These are phyloP conservation scores for Teratosphaeria epicoccoides DNA, from an alignment of 2,329 filamentous ascomycete genomes.

Conservation along the genomic window DNA sequence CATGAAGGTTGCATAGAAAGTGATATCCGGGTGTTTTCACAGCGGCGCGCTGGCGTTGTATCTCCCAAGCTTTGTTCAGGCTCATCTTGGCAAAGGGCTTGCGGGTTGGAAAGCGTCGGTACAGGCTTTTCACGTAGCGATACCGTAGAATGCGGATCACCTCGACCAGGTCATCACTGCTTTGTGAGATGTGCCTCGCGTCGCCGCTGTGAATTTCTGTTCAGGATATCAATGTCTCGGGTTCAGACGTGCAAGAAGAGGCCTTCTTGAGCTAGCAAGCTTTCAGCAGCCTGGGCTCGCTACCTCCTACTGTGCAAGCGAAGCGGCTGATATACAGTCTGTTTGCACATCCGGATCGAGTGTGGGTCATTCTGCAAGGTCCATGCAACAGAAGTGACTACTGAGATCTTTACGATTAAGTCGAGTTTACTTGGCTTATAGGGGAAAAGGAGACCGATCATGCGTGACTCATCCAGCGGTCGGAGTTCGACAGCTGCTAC, in stretches of 20 bases:
- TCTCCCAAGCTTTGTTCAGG: background rate
- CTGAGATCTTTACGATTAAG: too few species aligned
- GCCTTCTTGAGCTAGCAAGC: background rate
- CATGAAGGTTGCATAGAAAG: background rate
- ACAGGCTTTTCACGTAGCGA: background rate
- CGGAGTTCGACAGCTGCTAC: too few species aligned
- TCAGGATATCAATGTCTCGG: background rate
- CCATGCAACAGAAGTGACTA: too few species aligned
- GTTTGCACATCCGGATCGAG: too few species aligned
- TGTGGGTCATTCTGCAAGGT: too few species aligned
- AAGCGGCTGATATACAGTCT: background rate
- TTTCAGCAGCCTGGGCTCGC: background rate
- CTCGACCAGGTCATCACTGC: background rate
- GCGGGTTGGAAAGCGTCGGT: background rate
- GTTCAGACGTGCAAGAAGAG: background rate
- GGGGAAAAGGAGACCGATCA: too few species aligned
- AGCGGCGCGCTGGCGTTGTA: background rate
- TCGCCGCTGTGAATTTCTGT: background rate
- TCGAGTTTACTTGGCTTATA: too few species aligned
- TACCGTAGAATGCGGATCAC: background rate
- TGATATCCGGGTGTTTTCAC: background rate
- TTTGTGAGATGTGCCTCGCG: background rate
- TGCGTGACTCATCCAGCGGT: too few species aligned
- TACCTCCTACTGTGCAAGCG: too few species aligned
- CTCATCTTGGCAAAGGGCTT: background rate